Percentiles rank a stretch among this genome's conserved stretches.
Conservation (phyloP, 345 rosid genomes). For the Aethionema arabicum region DNA sequence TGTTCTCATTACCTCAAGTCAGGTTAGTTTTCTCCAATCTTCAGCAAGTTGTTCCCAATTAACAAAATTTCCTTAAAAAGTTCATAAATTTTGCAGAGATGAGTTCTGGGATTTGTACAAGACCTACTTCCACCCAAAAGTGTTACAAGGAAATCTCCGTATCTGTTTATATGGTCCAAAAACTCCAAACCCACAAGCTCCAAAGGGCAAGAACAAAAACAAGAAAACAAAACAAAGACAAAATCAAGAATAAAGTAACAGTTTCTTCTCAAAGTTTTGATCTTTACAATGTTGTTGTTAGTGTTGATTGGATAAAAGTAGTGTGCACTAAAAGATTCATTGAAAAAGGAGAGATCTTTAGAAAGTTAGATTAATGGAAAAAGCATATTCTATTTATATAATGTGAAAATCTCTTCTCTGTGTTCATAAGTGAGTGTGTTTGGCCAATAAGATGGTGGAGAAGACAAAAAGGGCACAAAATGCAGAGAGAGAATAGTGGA, state of each 20-base stretch:
- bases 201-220: constrained; percentile 40
- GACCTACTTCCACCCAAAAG: constrained; percentile 59
- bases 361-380: constrained; percentile 23
- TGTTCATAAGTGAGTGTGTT: constrained; percentile 30
- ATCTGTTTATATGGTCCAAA: constrained; percentile 71
- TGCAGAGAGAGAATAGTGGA: constrained; percentile 41
- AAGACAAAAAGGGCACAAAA: constrained; percentile 21
- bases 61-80: neutral
- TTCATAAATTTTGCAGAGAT: constrained; percentile 49
- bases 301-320: constrained; percentile 13
- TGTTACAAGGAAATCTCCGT: constrained; percentile 52
- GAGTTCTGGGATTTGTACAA: constrained; percentile 89
- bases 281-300: constrained; percentile 3
- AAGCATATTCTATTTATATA: neutral
- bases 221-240: neutral
- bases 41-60: neutral
- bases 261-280: constrained; percentile 7
- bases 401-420: neutral
- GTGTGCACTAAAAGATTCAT: constrained; percentile 25
- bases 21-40: constrained; percentile 45
- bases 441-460: constrained; percentile 34
- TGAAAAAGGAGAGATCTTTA: neutral
- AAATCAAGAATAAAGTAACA: neutral
- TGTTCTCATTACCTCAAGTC: constrained; percentile 86
- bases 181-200: constrained; percentile 42